Evolutionary conservation across 2,329 filamentous ascomycete species (phyloP), one percentile per base, ranked within the genome.

Genomic region (Diaporthe longicolla): DNA sequence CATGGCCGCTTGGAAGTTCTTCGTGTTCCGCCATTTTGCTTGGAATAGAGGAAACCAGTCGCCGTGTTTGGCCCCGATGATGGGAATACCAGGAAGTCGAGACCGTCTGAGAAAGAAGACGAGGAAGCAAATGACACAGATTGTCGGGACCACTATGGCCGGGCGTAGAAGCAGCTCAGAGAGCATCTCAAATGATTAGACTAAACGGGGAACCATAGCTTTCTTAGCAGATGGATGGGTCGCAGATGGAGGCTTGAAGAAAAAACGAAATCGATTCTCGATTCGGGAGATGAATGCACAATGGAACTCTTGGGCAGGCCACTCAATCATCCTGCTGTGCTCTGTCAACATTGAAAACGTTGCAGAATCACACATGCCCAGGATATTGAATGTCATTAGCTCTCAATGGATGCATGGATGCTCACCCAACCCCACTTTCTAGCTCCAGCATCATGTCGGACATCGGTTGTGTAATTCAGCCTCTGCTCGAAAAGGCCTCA

Each of bases 11-110:
- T 80, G 78, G 77, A 81, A 79, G 72, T 82, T 75, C 43, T 66
- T 35, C 4, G 76, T 73, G 75, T 82, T 82, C 26, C 81, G 78
- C 79, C 78, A 81, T 75, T 55, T 76, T 1, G 81, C 81, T 45
- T 78, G 78, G 10, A 76, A n/a, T 7, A 79, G 74, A 11, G 81
- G 79, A 73, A 83, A 82, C 81, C 80, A 82, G 71, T 83, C 81
- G 15, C 78, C 78, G 10, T 79, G 73, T 11, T 73, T 76, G 9
- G 78, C 77, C 21, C 81, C 80, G 45, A 82, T 55, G 65, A 82
- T 79, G 10, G 80, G 80, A 15, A 82, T 55, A 19, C 79, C 76
- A 24, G 79, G 80, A 11, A 79, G 73, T 3, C 6, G 52, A 29
- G 52, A 6, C 11, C 24, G 52, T 29, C 24, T 29, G 24, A 29